Conservation (phyloP, 768 basidiomycete species). For the Leccinum subgranulosum region DNA sequence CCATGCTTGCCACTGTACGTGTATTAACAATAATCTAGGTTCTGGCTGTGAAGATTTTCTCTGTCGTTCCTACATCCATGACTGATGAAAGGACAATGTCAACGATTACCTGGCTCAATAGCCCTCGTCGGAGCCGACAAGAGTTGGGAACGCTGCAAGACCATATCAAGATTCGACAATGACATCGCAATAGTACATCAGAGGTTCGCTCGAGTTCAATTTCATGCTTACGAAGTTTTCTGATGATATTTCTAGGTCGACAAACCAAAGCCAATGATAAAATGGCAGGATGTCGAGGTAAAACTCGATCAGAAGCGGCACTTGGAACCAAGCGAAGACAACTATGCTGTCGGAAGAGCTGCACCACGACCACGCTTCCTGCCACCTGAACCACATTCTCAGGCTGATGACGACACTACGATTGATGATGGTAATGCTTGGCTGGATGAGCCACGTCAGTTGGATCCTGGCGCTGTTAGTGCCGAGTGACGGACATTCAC, state of each 20-base stretch:
- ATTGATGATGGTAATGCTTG: background rate
- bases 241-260: background rate
- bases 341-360: too few species aligned
- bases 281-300: background rate
- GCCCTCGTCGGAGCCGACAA: background rate
- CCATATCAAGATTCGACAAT: background rate
- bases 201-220: too few species aligned
- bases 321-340: too few species aligned
- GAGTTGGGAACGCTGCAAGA: background rate
- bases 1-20: too few species aligned
- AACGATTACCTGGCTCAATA: background rate
- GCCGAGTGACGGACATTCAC: too few species aligned
- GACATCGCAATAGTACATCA: background rate
- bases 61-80: too few species aligned
- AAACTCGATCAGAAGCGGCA: background rate
- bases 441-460: background rate
- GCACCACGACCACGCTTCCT: too few species aligned
- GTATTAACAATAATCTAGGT: too few species aligned
- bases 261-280: background rate
- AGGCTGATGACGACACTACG: background rate
- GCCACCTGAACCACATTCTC: background rate
- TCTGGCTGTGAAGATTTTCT: too few species aligned
- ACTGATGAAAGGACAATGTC: too few species aligned
- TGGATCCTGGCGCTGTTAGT: background rate
- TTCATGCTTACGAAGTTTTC: background rate